These are phyloP conservation scores for Lasiodiplodia hormozganensis DNA, from an alignment of 2,329 filamentous ascomycete species.

Conservation along the genomic window DNA sequence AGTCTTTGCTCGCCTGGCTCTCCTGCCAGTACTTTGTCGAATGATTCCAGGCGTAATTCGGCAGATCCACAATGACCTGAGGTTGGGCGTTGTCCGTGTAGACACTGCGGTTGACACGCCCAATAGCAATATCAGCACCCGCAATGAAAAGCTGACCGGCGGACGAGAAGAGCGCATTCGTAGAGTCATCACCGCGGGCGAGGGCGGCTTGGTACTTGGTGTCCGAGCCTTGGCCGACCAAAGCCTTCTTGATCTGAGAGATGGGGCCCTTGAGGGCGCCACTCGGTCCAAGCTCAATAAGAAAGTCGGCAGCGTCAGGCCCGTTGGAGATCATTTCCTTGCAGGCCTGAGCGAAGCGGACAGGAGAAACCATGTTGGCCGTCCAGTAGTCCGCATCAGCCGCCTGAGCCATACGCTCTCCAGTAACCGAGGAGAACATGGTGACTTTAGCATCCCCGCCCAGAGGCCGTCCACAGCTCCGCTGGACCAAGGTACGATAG, in stretches of 20 bases:
- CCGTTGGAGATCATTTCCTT: conserved; percentile 27
- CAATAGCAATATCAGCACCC: conserved; percentile 5
- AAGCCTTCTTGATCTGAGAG: conserved; percentile 30
- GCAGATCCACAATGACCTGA: conserved; percentile 35
- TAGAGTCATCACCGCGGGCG: conserved; percentile 22
- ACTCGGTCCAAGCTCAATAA: conserved; percentile 36
- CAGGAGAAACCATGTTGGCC: conserved; percentile 29
- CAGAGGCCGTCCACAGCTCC: conserved; percentile 1
- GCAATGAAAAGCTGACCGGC: conserved; percentile 16
- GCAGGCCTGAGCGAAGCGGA: conserved; percentile 32
- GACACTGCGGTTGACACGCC: conserved; percentile 4
- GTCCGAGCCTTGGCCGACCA: neutral
- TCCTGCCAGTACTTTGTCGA: conserved; percentile 37
- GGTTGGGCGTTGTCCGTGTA: neutral
- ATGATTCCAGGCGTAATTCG: conserved; percentile 40
- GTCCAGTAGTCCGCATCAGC: conserved; percentile 27
- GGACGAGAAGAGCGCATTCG: neutral
- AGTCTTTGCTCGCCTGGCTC: conserved; percentile 33
- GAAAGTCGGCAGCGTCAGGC: conserved; percentile 18
- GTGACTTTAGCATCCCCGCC: neutral
- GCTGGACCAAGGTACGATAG: conserved; percentile 29
- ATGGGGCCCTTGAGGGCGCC: conserved; percentile 33
- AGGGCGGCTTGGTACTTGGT: conserved; percentile 29
- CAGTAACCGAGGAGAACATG: conserved; percentile 27
- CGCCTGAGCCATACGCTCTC: neutral